phyloP scores from a whole-genome alignment of 202 grass and related monocot species.

The Carex sylvatica region DNA sequence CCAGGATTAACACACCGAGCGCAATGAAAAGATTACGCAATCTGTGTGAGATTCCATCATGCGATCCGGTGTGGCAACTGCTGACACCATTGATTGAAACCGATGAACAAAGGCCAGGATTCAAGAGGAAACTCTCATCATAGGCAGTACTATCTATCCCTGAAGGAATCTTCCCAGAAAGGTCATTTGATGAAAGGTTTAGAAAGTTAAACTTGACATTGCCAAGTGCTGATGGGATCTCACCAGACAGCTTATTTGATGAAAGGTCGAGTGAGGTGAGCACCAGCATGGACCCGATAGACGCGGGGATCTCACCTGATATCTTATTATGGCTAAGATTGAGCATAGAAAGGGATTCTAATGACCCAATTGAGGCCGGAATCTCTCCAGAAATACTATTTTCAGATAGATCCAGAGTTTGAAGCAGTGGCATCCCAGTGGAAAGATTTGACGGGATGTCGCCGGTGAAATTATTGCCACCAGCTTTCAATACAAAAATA shows the following conservation, averaged over 20 bases:
- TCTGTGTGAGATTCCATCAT: slow-evolving; percentile 29
- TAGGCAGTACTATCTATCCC: slow-evolving; percentile 37
- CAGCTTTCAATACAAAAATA: slow-evolving; percentile 31
- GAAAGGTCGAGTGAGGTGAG: slow-evolving; percentile 68
- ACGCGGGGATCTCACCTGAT: slow-evolving; percentile 47
- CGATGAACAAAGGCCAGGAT: slow-evolving; percentile 51
- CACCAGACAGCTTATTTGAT: slow-evolving; percentile 60
- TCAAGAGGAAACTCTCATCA: slow-evolving; percentile 65
- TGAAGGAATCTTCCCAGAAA: slow-evolving; percentile 56
- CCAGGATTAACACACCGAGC: slow-evolving; percentile 29
- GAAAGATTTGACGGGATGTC: slow-evolving; percentile 40
- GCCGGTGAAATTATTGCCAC: slow-evolving; percentile 53
- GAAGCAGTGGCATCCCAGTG: slow-evolving; percentile 33
- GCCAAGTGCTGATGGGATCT: slow-evolving; percentile 45
- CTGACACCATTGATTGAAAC: slow-evolving; percentile 33
- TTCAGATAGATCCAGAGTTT: slow-evolving; percentile 32
- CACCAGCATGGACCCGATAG: slow-evolving; percentile 35
- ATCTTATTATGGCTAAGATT: slow-evolving; percentile 57
- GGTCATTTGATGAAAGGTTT: slow-evolving; percentile 78
- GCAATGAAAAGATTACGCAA: slow-evolving; percentile 39
- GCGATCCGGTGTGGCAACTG: slow-evolving; percentile 30
- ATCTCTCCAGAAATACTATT: slow-evolving; percentile 59
- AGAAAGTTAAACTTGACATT: slow-evolving; percentile 32
- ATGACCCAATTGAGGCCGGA: slow-evolving; percentile 32
- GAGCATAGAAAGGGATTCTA: slow-evolving; percentile 31